Evolutionary conservation across 1,284 basidiomycete genomes (phyloP).

Genomic region (Rhodotorula sp.): DNA sequence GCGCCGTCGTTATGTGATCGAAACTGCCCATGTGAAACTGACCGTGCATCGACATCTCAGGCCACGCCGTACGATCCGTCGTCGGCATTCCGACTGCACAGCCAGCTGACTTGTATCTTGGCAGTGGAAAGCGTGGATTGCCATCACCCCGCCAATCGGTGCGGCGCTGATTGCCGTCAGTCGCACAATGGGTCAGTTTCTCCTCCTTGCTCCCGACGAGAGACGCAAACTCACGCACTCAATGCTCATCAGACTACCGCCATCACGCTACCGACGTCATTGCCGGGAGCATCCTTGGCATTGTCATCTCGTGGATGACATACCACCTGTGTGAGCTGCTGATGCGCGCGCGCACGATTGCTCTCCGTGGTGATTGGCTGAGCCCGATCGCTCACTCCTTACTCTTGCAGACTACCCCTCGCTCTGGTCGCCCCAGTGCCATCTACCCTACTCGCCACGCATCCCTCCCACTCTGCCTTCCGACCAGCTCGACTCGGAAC

Average conservation of each 20-base stretch:
- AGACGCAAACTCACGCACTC: background rate
- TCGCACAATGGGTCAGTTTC: slow-evolving; percentile 49
- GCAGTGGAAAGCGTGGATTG: slow-evolving; percentile 77
- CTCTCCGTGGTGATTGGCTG: no score
- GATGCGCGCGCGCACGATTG: background rate
- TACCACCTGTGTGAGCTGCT: slow-evolving; percentile 44
- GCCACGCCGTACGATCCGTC: no score
- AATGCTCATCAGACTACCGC: slow-evolving; percentile 47
- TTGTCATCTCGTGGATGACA: slow-evolving; percentile 44
- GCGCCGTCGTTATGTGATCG: no score
- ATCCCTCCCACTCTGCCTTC: slow-evolving; percentile 19
- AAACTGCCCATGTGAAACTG: slow-evolving; percentile 46
- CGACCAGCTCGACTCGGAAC: slow-evolving; percentile 3
- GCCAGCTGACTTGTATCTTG: no score
- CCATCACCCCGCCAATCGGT: slow-evolving; percentile 71
- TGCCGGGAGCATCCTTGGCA: slow-evolving; percentile 50
- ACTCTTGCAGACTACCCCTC: slow-evolving; percentile 63
- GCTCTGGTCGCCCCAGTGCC: slow-evolving; percentile 62
- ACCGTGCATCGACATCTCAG: background rate
- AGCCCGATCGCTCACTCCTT: background rate
- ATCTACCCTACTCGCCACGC: slow-evolving; percentile 74
- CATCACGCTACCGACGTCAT: slow-evolving; percentile 54
- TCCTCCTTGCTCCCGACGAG: background rate
- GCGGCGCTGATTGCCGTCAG: slow-evolving; percentile 80
- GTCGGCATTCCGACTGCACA: no score